These are phyloP conservation scores for Mariannaea sp. DNA, from an alignment of 2,329 filamentous ascomycete species.

Conservation along the genomic window DNA sequence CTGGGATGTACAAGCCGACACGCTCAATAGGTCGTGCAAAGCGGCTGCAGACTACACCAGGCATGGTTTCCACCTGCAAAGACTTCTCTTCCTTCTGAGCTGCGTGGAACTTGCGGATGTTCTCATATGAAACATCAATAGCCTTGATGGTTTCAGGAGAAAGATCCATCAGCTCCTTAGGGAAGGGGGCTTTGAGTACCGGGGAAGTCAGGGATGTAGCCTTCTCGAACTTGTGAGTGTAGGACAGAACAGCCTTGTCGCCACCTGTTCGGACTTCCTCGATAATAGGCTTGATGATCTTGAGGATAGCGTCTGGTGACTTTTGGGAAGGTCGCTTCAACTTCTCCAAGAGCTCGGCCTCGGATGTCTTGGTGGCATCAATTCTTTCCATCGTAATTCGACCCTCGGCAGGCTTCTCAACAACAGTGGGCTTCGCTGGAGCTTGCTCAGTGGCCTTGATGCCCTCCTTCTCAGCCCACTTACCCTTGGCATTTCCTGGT, in stretches of 20 bases:
- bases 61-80: slow-evolving; percentile 93
- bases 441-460: slow-evolving; percentile 54
- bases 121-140: slow-evolving; percentile 93
- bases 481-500: slow-evolving; percentile 90
- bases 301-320: slow-evolving; percentile 91
- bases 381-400: slow-evolving; percentile 85
- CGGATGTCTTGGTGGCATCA: slow-evolving; percentile 67
- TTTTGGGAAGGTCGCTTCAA: slow-evolving; percentile 91
- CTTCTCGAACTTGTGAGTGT: slow-evolving; percentile 98
- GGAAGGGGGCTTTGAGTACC: slow-evolving; percentile 88
- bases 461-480: slow-evolving; percentile 84
- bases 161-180: slow-evolving; percentile 82
- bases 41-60: slow-evolving; percentile 90
- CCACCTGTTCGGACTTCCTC: slow-evolving; percentile 82
- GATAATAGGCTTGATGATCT: slow-evolving; percentile 90
- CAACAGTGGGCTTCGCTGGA: slow-evolving; percentile 42
- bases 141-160: slow-evolving; percentile 82
- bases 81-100: slow-evolving; percentile 86
- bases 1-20: slow-evolving; percentile 95
- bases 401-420: slow-evolving; percentile 46
- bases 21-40: slow-evolving; percentile 92
- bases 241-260: slow-evolving; percentile 85
- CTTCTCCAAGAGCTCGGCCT: slow-evolving; percentile 70
- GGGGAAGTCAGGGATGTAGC: slow-evolving; percentile 88
- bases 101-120: slow-evolving; percentile 91